These are phyloP conservation scores for Lipomyces spencermartinsiae DNA, from an alignment of 805 yeast species.

Conservation along the genomic window DNA sequence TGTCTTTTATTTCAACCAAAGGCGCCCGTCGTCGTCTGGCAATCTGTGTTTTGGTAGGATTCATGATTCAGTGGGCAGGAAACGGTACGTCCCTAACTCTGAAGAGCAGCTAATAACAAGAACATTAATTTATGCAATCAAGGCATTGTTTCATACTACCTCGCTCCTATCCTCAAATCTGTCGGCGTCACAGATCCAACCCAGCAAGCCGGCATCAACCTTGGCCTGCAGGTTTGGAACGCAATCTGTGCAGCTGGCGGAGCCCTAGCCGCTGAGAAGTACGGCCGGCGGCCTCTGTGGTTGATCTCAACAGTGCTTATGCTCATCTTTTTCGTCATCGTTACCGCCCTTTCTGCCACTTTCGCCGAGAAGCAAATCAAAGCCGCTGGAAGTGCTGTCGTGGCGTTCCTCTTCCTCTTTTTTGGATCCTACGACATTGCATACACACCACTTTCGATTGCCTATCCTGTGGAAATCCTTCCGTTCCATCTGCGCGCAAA, in stretches of 20 bases:
- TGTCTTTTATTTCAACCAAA: constrained; percentile 50
- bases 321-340: constrained; percentile 50
- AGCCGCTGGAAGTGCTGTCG: constrained; percentile 52
- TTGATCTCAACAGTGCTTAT: constrained; percentile 49
- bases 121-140: background rate
- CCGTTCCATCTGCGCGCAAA: constrained; percentile 47
- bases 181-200: constrained; percentile 59
- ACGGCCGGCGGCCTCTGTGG: constrained; percentile 31
- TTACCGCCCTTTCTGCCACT: constrained; percentile 56
- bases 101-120: too few species aligned
- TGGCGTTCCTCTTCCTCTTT: constrained; percentile 55
- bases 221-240: constrained; percentile 57
- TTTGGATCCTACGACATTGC: constrained; percentile 53
- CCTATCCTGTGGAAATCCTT: constrained; percentile 49
- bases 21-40: constrained; percentile 54
- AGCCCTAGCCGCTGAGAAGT: constrained; percentile 41
- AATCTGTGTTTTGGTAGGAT: constrained; percentile 47
- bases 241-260: constrained; percentile 40
- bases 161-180: constrained; percentile 57
- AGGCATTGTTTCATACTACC: constrained; percentile 57
- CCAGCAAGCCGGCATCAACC: constrained; percentile 57
- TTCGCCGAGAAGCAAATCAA: background rate
- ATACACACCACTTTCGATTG: constrained; percentile 10
- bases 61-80: constrained; percentile 57
- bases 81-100: constrained; percentile 44